Percentiles rank a stretch among this genome's conserved stretches.
These are phyloP conservation scores for Geotrichum australiense DNA, from an alignment of 1,139 yeast species.

Conservation along the genomic window DNA sequence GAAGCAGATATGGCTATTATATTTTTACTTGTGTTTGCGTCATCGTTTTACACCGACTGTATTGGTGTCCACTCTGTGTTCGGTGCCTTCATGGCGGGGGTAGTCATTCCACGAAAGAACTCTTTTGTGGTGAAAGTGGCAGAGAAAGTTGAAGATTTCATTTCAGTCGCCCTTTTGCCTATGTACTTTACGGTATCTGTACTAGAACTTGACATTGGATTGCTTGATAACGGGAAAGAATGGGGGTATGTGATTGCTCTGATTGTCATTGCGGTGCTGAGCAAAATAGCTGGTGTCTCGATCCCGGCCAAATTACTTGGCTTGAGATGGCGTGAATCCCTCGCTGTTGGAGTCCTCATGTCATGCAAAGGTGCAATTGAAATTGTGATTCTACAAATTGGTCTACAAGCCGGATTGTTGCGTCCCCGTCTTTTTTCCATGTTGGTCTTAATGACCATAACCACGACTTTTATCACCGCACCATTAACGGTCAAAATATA, in stretches of 20 bases:
- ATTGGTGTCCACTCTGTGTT: conserved; percentile 77
- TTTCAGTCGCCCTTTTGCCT: conserved; percentile 62
- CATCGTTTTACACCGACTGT: conserved; percentile 71
- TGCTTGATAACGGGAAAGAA: conserved; percentile 54
- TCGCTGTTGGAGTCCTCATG: conserved; percentile 72
- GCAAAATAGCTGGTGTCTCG: conserved; percentile 60
- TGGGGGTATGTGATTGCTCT: conserved; percentile 73
- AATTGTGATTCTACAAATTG: conserved; percentile 64
- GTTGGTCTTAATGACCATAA: conserved; percentile 74
- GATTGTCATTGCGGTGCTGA: conserved; percentile 57
- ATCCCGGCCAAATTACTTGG: conserved; percentile 55
- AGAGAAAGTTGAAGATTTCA: conserved; percentile 68
- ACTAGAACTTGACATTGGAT: conserved; percentile 56
- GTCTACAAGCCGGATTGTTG: conserved; percentile 61
- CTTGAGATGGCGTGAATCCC: conserved; percentile 60
- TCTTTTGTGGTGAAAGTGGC: conserved; percentile 62
- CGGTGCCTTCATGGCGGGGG: conserved; percentile 73
- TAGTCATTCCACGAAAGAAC: conserved; percentile 67
- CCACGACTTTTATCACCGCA: conserved; percentile 66
- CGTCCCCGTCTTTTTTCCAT: conserved; percentile 59
- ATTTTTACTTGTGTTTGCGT: conserved; percentile 48
- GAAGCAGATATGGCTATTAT: conserved; percentile 54
- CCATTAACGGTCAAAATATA: conserved; percentile 46
- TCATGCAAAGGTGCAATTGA: conserved; percentile 75
- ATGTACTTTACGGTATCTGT: conserved; percentile 76